Percentiles rank a stretch among this genome's conserved stretches.
Conservation (phyloP, 345 rosid species). For the Corymbia maculata region DNA sequence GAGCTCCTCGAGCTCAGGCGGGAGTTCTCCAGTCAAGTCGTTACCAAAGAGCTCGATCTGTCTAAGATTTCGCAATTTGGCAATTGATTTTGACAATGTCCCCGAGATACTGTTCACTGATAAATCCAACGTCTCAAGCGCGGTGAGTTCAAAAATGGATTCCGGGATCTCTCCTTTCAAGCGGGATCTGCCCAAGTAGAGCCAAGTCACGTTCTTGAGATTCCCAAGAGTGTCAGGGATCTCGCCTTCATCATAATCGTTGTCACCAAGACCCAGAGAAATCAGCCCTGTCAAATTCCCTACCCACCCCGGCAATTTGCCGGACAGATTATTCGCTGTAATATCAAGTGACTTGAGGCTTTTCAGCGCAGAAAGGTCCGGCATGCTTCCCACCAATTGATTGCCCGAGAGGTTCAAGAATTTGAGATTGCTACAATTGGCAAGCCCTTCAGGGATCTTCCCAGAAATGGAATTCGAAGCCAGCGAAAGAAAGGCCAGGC, state of each 20-base stretch:
- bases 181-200: constrained; percentile 30
- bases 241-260: constrained; percentile 32
- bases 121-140: constrained; percentile 46
- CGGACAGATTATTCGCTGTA: constrained; percentile 39
- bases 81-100: constrained; percentile 37
- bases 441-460: constrained; percentile 38
- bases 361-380: constrained; percentile 47
- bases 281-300: constrained; percentile 44
- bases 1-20: constrained; percentile 44
- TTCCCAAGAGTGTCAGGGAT: constrained; percentile 54
- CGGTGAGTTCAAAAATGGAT: constrained; percentile 30
- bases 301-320: constrained; percentile 57
- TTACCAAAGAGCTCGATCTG: constrained; percentile 59
- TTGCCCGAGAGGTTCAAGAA: constrained; percentile 54
- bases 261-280: constrained; percentile 35
- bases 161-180: constrained; percentile 58
- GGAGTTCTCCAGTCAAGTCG: constrained; percentile 55
- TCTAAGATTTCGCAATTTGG: constrained; percentile 36
- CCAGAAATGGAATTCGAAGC: constrained; percentile 45
- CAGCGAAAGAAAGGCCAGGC: constrained; percentile 33
- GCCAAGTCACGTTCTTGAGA: constrained; percentile 54
- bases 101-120: constrained; percentile 49
- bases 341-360: constrained; percentile 45
- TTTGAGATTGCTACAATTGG: constrained; percentile 34
- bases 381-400: constrained; percentile 39